A percentile compares a stretch with the other conserved stretches of the same genome.
phyloP scores from a whole-genome alignment of 306 rosid genomes.

The Medicago ruthenica region DNA sequence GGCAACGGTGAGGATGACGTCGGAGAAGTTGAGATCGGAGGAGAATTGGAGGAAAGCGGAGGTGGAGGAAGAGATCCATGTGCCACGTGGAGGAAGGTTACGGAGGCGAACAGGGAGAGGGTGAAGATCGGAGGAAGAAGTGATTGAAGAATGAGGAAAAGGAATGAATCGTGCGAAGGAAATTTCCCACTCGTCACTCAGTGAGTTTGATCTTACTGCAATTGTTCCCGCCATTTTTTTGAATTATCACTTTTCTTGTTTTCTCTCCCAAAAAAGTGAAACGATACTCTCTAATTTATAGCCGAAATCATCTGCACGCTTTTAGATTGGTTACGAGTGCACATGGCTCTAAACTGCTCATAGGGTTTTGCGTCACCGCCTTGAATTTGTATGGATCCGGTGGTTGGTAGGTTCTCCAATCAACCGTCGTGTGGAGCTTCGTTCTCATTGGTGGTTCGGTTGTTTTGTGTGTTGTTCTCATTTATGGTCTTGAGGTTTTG shows the following conservation, averaged over 20 bases:
- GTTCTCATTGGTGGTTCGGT: too few relatives aligned
- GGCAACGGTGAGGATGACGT: slow-evolving; percentile 59
- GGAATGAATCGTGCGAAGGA: slow-evolving; percentile 73
- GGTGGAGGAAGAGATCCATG: slow-evolving; percentile 75
- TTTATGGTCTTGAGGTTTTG: too few relatives aligned
- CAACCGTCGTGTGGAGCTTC: too few relatives aligned
- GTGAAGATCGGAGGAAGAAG: slow-evolving; percentile 51
- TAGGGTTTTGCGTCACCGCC: too few relatives aligned
- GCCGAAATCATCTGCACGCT: background rate
- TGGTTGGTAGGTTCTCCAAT: too few relatives aligned
- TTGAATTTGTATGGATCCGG: too few relatives aligned
- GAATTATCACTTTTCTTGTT: background rate
- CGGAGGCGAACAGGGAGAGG: slow-evolving; percentile 60
- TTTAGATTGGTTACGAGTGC: background rate
- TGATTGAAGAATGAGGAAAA: slow-evolving; percentile 47
- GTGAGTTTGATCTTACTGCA: slow-evolving; percentile 40
- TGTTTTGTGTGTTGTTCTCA: too few relatives aligned
- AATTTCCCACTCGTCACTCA: slow-evolving; percentile 75
- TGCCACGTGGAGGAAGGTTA: slow-evolving; percentile 62
- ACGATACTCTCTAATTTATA: background rate
- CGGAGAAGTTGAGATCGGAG: slow-evolving; percentile 42
- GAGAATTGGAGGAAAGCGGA: slow-evolving; percentile 63
- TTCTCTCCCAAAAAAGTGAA: background rate
- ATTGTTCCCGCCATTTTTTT: slow-evolving; percentile 67
- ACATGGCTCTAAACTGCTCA: too few relatives aligned